These are phyloP conservation scores for Bertia moriformis DNA, from an alignment of 2,329 filamentous ascomycete genomes.

Conservation along the genomic window DNA sequence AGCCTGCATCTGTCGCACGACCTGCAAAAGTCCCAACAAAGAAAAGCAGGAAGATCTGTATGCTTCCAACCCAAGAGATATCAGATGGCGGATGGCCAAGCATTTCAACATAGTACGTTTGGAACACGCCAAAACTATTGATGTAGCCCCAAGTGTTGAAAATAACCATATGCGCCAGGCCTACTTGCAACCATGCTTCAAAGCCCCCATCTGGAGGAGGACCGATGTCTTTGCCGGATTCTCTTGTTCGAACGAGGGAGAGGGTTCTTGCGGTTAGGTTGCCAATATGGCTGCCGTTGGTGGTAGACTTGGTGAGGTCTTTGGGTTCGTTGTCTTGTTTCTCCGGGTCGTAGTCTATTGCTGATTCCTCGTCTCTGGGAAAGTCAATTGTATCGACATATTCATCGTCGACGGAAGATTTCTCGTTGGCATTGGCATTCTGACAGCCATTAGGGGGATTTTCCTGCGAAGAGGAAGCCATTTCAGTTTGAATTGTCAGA, in stretches of 20 bases:
- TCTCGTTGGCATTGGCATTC: no score
- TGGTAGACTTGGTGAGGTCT: neutral
- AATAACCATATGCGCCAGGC: slow-evolving; percentile 9
- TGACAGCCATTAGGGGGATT: no score
- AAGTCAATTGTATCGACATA: no score
- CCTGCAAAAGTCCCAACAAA: slow-evolving; percentile 22
- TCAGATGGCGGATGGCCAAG: slow-evolving; percentile 15
- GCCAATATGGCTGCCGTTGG: neutral
- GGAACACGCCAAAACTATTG: slow-evolving; percentile 26
- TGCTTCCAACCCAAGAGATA: slow-evolving; percentile 29
- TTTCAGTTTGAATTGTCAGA: no score
- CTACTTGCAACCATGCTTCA: slow-evolving; percentile 11
- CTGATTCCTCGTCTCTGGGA: neutral
- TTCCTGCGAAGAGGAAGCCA: no score
- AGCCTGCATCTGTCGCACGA: slow-evolving; percentile 21
- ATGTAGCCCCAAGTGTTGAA: slow-evolving; percentile 17
- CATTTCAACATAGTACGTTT: slow-evolving; percentile 22
- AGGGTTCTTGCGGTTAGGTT: neutral
- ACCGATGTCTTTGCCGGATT: neutral
- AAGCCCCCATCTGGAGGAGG: slow-evolving; percentile 11
- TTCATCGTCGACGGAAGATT: no score
- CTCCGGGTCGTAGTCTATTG: neutral
- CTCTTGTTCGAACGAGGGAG: neutral
- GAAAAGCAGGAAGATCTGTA: slow-evolving; percentile 25
- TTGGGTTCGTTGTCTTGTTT: no score